Conservation (phyloP, 257 asterid species). For the Solanum ossicruentum region DNA sequence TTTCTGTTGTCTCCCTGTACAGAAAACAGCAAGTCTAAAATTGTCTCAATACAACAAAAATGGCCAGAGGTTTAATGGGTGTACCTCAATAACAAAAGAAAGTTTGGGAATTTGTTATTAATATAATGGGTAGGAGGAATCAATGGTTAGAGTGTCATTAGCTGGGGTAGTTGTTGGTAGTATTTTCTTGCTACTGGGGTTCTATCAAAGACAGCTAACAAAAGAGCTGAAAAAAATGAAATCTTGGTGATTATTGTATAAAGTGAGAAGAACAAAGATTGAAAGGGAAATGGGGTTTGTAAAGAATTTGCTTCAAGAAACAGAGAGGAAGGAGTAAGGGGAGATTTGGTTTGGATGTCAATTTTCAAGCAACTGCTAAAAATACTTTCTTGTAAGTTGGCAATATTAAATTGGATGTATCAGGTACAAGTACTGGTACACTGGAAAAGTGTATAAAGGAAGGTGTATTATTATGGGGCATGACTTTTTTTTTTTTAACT, state of each 20-base stretch:
- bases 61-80: not conserved
- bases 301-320: slow-evolving; percentile 22
- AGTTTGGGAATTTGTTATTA: not conserved
- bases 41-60: not conserved
- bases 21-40: not conserved
- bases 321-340: not conserved
- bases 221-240: not conserved
- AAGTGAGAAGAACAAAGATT: not conserved
- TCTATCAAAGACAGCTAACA: slow-evolving; percentile 6
- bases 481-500: not conserved
- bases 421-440: not conserved
- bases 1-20: not conserved
- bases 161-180: slow-evolving; percentile 27
- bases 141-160: slow-evolving; percentile 40
- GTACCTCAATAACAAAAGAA: not conserved
- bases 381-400: not conserved
- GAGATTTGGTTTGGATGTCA: slow-evolving; percentile 1
- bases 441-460: not conserved
- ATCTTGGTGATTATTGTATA: not conserved
- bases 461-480: not conserved
- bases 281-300: slow-evolving; percentile 5
- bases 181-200: slow-evolving; percentile 28
- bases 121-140: slow-evolving; percentile 9
- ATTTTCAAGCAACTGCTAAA: slow-evolving; percentile 10
- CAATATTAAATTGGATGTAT: not conserved